Base-by-base conservation (phyloP, 495 filamentous ascomycete species). In the Penicillium diatomitis region DNA sequence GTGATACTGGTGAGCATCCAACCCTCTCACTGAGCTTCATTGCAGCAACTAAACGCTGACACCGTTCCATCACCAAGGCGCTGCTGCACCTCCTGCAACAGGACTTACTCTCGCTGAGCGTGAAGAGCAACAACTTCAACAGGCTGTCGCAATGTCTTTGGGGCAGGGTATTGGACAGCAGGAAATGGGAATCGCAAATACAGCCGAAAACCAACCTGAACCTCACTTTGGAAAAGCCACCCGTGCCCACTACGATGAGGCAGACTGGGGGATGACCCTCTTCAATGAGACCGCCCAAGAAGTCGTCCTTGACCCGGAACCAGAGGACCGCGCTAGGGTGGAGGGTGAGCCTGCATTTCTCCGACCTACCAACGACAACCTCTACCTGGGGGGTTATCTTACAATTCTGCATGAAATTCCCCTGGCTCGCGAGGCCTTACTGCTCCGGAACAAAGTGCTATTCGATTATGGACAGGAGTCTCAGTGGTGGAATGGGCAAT, bases 401-500 rank as follows among this genome's bases (percentile, higher is more conserved):
- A 88, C 85, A 8, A 90, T 94, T 39, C 71, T 87, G n/a, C 86
- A 91, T 57, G 73, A 82, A 38, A 91, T 96, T 47, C 90, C 90
- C n/a, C 68, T 83, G 36, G 83, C 82, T 9, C 77, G 89, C 41
- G 87, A 92, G 54, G 76, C 82, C 6, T 73, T 96, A 32, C 70
- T 96, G 9, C 69, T 76, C 20, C 64, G 74, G 35, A 61, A 71
- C 52, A 57, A 69, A 34, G 47, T 65, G 32, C 70, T 81, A 8
- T 66, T 70, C 4, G 76, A 83, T 45, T 94, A 92, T 53, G 85
- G 84, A 1, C 67, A 77, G 47, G 74, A 86, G 50, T 62, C 75
- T 6, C 81, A 91, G 27, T 96, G 90, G 90, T 96, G 90, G 90
- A 83, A 81, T 55, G 90, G 90, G 5, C 72, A 76, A 7, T 51